Evolutionary conservation across 106 monocot genomes (phyloP), one percentile per base, ranked within the genome.

Genomic region (Dendrobium chrysotoxum): DNA sequence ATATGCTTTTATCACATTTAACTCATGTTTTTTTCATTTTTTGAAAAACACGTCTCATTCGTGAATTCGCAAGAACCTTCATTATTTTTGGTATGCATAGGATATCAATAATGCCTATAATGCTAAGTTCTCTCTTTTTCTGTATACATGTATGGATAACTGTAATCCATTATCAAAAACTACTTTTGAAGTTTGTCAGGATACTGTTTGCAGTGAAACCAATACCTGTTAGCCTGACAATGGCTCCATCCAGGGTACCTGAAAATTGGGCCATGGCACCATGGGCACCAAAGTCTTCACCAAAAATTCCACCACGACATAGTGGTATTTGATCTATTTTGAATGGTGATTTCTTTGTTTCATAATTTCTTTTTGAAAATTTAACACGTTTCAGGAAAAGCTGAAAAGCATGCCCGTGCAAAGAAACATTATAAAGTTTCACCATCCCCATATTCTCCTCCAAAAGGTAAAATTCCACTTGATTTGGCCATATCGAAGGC

Each of bases 231-330:
- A 25, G 47, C 76, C 40, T 23, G 50, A 28, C 76, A 28, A 76
- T 76, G 8, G 76, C 76, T 76, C 76, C 76, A 47, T 76, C 76
- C 47, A 47, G 47, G n/a, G 74, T 10, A 74, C 74, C 74, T 42
- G n/a, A 20, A 74, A 46, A 21, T 46, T 45, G 76, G 76, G 23
- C 45, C 26, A 76, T 76, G 76, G 76, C 76, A 16, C 76, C 76
- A 46, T 47, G 46, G 76, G 76, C 76, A 76, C 76, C 76, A 76
- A 40, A 20, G 15, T 7, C 76, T 76, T 50, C 76, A 1, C 76
- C 47, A 47, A 47, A 46, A 25, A 47, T 46, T 47, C 47, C 76
- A 47, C 76, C 76, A 4, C 23, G 13, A 15, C 20, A 26, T 47
- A 25, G 23, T 46, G 47, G 76, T 76, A 76, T 46, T 50, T 76